phyloP scores from a whole-genome alignment of 805 yeast species.

The Debaryomyces maramus region DNA sequence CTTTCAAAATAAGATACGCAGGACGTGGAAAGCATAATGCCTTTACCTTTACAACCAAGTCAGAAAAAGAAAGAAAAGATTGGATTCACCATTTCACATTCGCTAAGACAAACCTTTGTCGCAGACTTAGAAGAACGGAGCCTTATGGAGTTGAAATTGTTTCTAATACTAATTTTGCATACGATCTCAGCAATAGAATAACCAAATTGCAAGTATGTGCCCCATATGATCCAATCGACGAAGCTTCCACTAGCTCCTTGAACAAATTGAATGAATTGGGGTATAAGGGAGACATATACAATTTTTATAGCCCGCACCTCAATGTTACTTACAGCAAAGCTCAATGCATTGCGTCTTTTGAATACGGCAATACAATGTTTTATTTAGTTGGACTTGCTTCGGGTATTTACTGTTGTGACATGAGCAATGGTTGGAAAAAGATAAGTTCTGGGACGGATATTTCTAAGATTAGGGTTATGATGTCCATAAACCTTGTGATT shows the following conservation, averaged over 20 bases:
- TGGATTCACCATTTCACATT: slow-evolving; percentile 58
- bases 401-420: slow-evolving; percentile 61
- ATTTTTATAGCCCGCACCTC: slow-evolving; percentile 16
- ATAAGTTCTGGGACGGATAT: slow-evolving; percentile 54
- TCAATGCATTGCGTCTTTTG: slow-evolving; percentile 47
- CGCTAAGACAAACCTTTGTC: slow-evolving; percentile 43
- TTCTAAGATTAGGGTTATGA: slow-evolving; percentile 60
- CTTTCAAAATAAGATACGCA: slow-evolving; percentile 57
- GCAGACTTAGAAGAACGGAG: slow-evolving; percentile 38
- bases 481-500: slow-evolving; percentile 54
- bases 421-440: slow-evolving; percentile 55
- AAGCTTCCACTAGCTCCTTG: slow-evolving; percentile 22
- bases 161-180: slow-evolving; percentile 62
- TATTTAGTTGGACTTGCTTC: slow-evolving; percentile 58
- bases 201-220: slow-evolving; percentile 54
- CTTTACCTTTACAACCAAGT: slow-evolving; percentile 49
- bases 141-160: slow-evolving; percentile 56
- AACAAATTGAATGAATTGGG: slow-evolving; percentile 22
- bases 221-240: slow-evolving; percentile 51
- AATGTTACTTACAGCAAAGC: slow-evolving; percentile 36
- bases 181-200: slow-evolving; percentile 54
- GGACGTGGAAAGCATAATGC: slow-evolving; percentile 55
- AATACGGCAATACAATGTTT: slow-evolving; percentile 45
- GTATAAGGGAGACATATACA: slow-evolving; percentile 25
- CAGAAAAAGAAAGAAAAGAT: slow-evolving; percentile 49